Conservation (phyloP, 495 filamentous ascomycete species). For the Penicillium subrubescens region DNA sequence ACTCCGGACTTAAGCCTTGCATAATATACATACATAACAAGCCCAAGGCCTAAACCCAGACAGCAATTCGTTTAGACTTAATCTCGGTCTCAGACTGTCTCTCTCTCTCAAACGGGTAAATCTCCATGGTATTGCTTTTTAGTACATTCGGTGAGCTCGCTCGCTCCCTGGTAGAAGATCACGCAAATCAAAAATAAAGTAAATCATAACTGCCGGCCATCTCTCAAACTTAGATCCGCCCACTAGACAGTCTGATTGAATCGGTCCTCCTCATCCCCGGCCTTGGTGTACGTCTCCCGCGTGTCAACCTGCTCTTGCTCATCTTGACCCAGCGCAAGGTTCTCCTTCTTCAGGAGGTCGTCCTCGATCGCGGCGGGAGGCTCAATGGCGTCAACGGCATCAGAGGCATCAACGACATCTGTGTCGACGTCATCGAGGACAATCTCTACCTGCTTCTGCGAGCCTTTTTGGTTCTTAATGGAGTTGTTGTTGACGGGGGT, state of each 20-base stretch:
- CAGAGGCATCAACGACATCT: slow-evolving; percentile 17
- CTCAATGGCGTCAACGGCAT: slow-evolving; percentile 20
- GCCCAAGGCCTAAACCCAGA: background rate
- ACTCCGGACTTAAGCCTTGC: background rate
- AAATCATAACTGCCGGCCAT: background rate
- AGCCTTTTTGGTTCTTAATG: slow-evolving; percentile 41
- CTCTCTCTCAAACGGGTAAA: slow-evolving; percentile 5
- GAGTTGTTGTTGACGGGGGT: slow-evolving; percentile 61
- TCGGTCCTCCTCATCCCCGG: slow-evolving; percentile 46
- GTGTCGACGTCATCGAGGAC: slow-evolving; percentile 4
- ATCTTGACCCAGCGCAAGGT: slow-evolving; percentile 39
- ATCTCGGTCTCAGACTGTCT: background rate
- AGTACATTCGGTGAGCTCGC: slow-evolving; percentile 15
- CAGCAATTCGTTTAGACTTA: background rate
- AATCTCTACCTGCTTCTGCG: slow-evolving; percentile 17
- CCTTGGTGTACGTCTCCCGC: slow-evolving; percentile 45
- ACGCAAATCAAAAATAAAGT: slow-evolving; percentile 1
- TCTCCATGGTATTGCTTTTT: slow-evolving; percentile 22
- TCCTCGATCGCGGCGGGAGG: slow-evolving; percentile 41
- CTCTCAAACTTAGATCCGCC: background rate
- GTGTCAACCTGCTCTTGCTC: slow-evolving; percentile 40
- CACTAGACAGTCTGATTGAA: slow-evolving; percentile 48
- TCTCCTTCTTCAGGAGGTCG: slow-evolving; percentile 37
- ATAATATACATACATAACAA: background rate
- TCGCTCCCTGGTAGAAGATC: slow-evolving; percentile 4